Evolutionary conservation across 1,139 yeast species (phyloP), one percentile per base, ranked within the genome.

Genomic region (Protomyces gravidus): DNA sequence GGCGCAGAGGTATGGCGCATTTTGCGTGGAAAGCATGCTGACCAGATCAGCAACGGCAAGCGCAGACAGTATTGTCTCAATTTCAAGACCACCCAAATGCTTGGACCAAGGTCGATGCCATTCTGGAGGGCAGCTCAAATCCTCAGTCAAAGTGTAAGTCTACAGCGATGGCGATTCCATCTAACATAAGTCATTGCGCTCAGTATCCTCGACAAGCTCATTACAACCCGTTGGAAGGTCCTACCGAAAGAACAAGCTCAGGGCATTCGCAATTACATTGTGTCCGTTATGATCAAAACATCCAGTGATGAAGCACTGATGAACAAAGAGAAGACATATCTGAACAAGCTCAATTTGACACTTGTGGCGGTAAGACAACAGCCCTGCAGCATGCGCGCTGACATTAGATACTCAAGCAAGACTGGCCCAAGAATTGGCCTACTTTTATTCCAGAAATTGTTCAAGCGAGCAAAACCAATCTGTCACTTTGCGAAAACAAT

Each of bases 341-440:
- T 92, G 68, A 89, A 87, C 75, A 94, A 94, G 72, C 90, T 92
- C 67, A 96, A 92, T 74, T 79, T 92, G 70, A 92, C 97, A 5
- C 78, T 92, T 69, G 98, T 92, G 42, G 58, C 58, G 17, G 58
- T 65, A 64, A 61, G 66, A 56, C 23, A 1, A 9, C 23, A 42
- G 21, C 52, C 2, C 23, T 21, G 11, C n/a, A 11, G 5, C 28
- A 21, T 32, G 11, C 23, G 32, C 2, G 11, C 26, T 33, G 25
- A 26, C 19, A 3, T 5, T 95, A 92, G 69, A 85, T 92, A 57
- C 81, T 92, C 69, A 92, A 92, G 71, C 97, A 94, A 73, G 99
- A 92, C 71, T 92, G 99, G 99, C 99, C 99, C 45, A 89, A 85
- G 67, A 87, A 89, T 70, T 92, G 99, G 99, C 97, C 97, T 23